Conservation (phyloP, 441 rosid species). For the Corymbia calophylla region DNA sequence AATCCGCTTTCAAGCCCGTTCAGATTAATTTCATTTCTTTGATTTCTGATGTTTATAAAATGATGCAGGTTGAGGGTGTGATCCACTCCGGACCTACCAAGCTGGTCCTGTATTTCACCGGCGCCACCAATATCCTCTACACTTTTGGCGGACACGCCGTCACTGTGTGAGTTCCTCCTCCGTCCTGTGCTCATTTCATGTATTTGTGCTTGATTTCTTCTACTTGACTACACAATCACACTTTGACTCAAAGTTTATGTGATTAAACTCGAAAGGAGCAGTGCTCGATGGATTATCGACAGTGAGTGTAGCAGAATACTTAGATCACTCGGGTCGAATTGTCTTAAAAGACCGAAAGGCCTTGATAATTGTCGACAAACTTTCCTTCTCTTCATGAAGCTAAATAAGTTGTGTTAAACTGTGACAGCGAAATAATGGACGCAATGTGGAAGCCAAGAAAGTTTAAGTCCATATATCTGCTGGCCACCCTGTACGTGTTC, state of each 20-base stretch:
- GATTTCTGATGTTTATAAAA: background rate
- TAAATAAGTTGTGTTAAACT: background rate
- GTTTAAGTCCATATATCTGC: slow-evolving; percentile 47
- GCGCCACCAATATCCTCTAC: slow-evolving; percentile 56
- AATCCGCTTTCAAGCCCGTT: background rate
- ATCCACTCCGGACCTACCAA: slow-evolving; percentile 39
- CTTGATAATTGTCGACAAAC: background rate
- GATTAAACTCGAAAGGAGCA: background rate
- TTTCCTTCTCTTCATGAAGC: background rate
- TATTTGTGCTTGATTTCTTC: background rate
- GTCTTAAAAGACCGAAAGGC: background rate
- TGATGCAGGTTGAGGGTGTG: slow-evolving; percentile 33
- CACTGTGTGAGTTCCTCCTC: slow-evolving; percentile 46
- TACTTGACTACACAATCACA: background rate
- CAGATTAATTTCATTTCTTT: background rate
- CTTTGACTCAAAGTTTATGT: background rate
- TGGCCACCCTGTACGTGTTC: slow-evolving; percentile 47
- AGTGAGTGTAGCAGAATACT: background rate
- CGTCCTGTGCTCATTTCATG: background rate
- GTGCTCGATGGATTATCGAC: background rate
- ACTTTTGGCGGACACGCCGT: slow-evolving; percentile 64
- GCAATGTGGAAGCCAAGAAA: slow-evolving; percentile 66
- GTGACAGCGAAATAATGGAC: slow-evolving; percentile 55
- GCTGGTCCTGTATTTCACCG: slow-evolving; percentile 54
- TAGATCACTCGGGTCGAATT: background rate